Evolutionary conservation across 306 rosid species (phyloP).

Genomic region (Betula pendula): DNA sequence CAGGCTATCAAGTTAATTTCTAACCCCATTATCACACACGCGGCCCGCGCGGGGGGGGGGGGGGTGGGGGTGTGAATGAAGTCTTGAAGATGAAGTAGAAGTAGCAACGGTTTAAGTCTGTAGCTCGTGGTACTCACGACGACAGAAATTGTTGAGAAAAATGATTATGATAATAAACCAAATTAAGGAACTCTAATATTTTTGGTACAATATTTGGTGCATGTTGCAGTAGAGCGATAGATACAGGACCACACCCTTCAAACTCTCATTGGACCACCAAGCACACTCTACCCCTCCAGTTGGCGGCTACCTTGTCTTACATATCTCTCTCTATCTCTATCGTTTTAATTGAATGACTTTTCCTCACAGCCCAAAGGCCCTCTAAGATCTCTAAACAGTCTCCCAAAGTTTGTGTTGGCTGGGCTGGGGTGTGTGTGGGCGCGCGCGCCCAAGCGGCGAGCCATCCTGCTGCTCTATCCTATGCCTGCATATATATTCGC

Average conservation of each 20-base stretch:
- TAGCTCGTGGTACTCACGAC: neutral
- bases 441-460: too few relatives aligned
- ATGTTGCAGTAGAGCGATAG: neutral
- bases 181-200: neutral
- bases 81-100: too few relatives aligned
- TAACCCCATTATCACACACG: too few relatives aligned
- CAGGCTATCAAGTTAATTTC: too few relatives aligned
- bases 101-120: neutral
- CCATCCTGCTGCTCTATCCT: too few relatives aligned
- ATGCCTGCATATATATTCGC: too few relatives aligned
- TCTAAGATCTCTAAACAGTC: neutral
- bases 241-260: conserved; percentile 26
- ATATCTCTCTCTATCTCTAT: neutral
- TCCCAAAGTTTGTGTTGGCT: neutral
- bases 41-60: too few relatives aligned
- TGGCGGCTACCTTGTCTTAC: conserved; percentile 28
- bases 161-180: neutral
- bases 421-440: neutral
- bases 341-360: too few relatives aligned
- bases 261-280: conserved; percentile 32
- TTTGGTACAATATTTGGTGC: conserved; percentile 4
- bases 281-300: conserved; percentile 18
- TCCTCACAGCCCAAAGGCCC: neutral
- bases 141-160: neutral
- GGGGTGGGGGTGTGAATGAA: too few relatives aligned